Conservation (phyloP, 73 alveolate genomes). For the Tetrahymena malaccensis region DNA sequence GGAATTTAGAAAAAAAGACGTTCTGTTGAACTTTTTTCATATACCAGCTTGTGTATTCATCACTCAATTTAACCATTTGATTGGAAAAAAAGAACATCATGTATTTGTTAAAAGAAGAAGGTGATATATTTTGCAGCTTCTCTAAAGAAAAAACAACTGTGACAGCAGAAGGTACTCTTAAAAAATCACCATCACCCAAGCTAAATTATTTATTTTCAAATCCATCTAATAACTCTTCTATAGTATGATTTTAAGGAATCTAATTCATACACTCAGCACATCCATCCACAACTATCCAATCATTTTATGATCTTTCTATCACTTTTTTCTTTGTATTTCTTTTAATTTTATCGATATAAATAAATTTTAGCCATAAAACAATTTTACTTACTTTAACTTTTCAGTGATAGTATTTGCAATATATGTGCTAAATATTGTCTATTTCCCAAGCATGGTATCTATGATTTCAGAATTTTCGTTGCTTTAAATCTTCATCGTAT, state of each 20-base stretch:
- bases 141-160: neutral
- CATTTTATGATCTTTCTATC: neutral
- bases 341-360: neutral
- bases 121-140: neutral
- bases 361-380: neutral
- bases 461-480: neutral
- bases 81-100: neutral
- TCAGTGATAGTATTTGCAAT: neutral
- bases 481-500: neutral
- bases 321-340: neutral
- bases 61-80: neutral
- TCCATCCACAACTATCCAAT: neutral
- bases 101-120: neutral
- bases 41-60: neutral
- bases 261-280: neutral
- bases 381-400: neutral
- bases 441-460: neutral
- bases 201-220: neutral
- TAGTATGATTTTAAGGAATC: neutral
- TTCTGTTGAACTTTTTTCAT: neutral
- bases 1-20: neutral
- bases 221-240: neutral
- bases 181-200: neutral
- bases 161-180: neutral
- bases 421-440: neutral